Evolutionary conservation across 2,329 filamentous ascomycete species (phyloP).

Genomic region (Podosphaera aphanis): DNA sequence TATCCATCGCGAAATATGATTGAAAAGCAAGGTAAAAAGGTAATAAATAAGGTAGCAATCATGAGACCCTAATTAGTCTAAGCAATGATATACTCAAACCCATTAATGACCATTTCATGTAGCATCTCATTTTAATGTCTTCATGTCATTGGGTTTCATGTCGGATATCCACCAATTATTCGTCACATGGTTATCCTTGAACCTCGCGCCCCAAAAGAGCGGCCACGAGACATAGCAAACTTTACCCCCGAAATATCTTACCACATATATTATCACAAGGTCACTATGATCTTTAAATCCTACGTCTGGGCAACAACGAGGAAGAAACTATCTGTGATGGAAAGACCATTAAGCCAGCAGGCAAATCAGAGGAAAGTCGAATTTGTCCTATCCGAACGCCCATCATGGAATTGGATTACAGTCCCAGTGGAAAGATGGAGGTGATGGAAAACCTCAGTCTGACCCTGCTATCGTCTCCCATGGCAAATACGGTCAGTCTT

Average conservation of each 20-base stretch:
- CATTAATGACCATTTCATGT: not conserved
- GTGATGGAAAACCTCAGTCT: slow-evolving; percentile 7
- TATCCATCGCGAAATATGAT: not conserved
- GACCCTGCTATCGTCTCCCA: slow-evolving; percentile 31
- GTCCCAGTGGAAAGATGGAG: not conserved
- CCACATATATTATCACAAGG: not conserved
- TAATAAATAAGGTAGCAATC: not conserved
- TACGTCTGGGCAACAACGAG: not conserved
- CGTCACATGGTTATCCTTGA: not conserved
- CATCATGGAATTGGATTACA: not conserved
- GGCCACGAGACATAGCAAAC: not conserved
- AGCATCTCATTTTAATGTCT: not conserved
- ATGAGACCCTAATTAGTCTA: not conserved
- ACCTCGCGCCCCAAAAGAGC: not conserved
- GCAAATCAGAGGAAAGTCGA: not conserved
- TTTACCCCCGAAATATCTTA: not conserved
- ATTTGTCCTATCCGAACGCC: not conserved
- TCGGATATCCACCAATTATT: not conserved
- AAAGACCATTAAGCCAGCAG: not conserved
- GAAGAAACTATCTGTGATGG: not conserved
- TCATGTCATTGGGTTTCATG: not conserved
- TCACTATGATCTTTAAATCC: not conserved
- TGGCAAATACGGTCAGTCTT: slow-evolving; percentile 36
- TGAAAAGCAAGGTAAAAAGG: not conserved
- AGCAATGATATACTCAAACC: not conserved